phyloP scores from a whole-genome alignment of 2,329 filamentous ascomycete species.

The Cercospora nicotianae region DNA sequence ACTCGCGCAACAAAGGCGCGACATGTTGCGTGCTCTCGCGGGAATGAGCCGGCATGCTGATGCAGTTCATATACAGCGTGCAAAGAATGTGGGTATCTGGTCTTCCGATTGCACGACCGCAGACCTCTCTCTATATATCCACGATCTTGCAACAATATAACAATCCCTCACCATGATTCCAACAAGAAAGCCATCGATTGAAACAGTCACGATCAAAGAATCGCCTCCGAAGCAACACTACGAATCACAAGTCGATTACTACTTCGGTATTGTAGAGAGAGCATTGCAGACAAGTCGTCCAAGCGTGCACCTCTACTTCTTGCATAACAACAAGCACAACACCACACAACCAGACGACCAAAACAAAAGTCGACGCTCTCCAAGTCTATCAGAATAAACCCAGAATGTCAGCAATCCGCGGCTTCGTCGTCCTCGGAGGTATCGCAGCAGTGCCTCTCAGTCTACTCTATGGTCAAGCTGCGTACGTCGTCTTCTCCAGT shows the following conservation, averaged over 20 bases:
- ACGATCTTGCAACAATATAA: not conserved
- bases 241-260: conserved; percentile 12
- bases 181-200: conserved; percentile 8
- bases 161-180: conserved; percentile 11
- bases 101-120: conserved; percentile 8
- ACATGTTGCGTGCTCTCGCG: conserved; percentile 6
- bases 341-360: not conserved
- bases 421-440: conserved; percentile 13
- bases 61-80: conserved; percentile 17
- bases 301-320: conserved; percentile 17
- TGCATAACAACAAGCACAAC: conserved; percentile 7
- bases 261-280: conserved; percentile 13
- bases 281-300: conserved; percentile 19
- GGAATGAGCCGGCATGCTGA: not conserved
- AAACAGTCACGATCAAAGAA: not conserved
- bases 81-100: conserved; percentile 1
- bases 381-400: conserved; percentile 5
- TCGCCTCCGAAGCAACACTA: not conserved
- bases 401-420: conserved; percentile 11
- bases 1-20: not conserved
- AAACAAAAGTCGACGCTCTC: conserved; percentile 1
- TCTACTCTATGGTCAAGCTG: conserved; percentile 15
- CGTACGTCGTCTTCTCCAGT: conserved; percentile 9
- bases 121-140: conserved; percentile 13
- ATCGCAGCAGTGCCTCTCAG: conserved; percentile 15